These are phyloP conservation scores for Parastagonospora nodorum DNA, from an alignment of 2,329 filamentous ascomycete genomes.

Conservation along the genomic window DNA sequence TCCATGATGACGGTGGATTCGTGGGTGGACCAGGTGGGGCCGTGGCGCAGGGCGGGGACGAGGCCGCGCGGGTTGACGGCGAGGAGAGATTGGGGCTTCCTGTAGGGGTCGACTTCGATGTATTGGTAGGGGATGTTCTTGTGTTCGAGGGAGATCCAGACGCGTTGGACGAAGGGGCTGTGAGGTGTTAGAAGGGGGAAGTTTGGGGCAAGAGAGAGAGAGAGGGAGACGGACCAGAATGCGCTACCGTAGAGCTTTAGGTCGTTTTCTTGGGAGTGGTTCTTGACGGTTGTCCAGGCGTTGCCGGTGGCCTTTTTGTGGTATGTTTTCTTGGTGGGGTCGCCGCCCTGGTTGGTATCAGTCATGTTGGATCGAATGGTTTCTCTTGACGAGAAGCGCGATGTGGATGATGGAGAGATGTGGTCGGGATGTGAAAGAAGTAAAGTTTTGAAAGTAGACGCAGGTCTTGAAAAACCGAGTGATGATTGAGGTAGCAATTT, in stretches of 20 bases:
- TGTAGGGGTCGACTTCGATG: conserved; percentile 81
- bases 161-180: conserved; percentile 82
- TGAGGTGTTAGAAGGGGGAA: conserved; percentile 12
- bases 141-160: conserved; percentile 86
- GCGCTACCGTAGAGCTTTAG: conserved; percentile 82
- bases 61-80: conserved; percentile 77
- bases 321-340: conserved; percentile 66
- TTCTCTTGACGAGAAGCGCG: neutral
- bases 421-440: neutral
- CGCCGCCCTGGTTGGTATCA: conserved; percentile 53
- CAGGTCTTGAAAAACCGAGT: neutral
- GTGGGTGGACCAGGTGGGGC: conserved; percentile 76
- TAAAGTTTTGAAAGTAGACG: neutral
- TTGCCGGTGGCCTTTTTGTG: conserved; percentile 74
- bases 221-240: conserved; percentile 68
- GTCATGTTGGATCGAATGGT: conserved; percentile 47
- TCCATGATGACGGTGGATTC: conserved; percentile 84
- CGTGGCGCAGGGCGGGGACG: conserved; percentile 77
- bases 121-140: conserved; percentile 83
- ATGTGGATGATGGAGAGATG: conserved; percentile 1
- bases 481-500: neutral
- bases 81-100: conserved; percentile 70
- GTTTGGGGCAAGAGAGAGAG: neutral
- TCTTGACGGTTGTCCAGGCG: conserved; percentile 71
- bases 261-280: conserved; percentile 70